Base-by-base conservation (phyloP, 83 land plant genomes). In the Thuja plicata region DNA sequence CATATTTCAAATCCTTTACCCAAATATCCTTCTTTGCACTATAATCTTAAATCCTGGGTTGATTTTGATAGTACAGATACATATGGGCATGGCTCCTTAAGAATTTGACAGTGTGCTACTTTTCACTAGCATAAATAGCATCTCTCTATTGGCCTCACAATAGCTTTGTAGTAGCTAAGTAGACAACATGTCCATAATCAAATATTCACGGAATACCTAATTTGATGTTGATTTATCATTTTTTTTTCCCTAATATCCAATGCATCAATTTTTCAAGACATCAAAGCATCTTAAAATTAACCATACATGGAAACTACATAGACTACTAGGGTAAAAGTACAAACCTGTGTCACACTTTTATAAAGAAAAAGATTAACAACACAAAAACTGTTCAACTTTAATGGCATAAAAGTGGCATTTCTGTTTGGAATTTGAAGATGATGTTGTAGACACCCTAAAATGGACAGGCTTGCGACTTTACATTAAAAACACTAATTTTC, bases 1-100 rank as follows among this genome's bases (percentile, higher is more conserved):
- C 98, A 19, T 89, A 92, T 84, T 94, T 94, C 88, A 98, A 90
- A n/a, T 98, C 99, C 73, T 97, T 92, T 24, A 97, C 96, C 74
- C 97, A 87, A 16, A 96, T 96, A 17, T 93, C 93, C 84, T 96
- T 97, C 91, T 96, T 97, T 12, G 93, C 90, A 60, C 57, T 55
- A 87, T 98, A 98, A 88, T 96, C 99, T 43, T 8, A 66, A 24
- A 24, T 8, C n/a, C 73, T 9, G 2, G 73, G 73, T 66, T 30
- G 73, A 27, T 27, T 66, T 27, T 66, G 73, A 24, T 11, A 27
- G n/a, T 27, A 27, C 10, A 66, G 10, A 66, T 24, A 27, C 73
- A 66, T 10, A 30, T 66, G 32, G 9, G 8, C 8, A 66, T 66
- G 73, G 30, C n/a, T 66, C n/a, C 30, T 27, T 66, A 2, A 8